Evolutionary conservation across 2,329 filamentous ascomycete species (phyloP).

Genomic region (Scedosporium dehoogii): DNA sequence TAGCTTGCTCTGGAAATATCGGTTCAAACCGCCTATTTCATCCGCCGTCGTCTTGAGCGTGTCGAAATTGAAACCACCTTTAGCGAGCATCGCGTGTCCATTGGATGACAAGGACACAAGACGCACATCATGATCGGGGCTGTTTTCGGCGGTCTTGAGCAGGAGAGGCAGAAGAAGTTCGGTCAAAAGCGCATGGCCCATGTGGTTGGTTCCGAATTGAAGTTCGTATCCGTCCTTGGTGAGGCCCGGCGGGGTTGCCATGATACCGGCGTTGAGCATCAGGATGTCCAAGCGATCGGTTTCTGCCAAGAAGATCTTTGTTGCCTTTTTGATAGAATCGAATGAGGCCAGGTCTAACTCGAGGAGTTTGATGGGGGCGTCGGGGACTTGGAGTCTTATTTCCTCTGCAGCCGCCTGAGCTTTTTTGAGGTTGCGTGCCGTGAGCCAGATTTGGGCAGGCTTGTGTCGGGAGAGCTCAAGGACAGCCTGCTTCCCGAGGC

Average conservation of each 20-base stretch:
- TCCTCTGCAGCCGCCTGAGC: slow-evolving; percentile 24
- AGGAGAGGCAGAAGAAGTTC: slow-evolving; percentile 24
- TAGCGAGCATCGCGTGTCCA: slow-evolving; percentile 14
- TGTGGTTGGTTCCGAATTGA: slow-evolving; percentile 38
- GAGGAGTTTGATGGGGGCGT: slow-evolving; percentile 20
- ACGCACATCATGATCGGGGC: slow-evolving; percentile 16
- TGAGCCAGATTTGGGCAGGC: slow-evolving; percentile 14
- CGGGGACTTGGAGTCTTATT: slow-evolving; percentile 18
- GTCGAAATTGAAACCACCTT: slow-evolving; percentile 19
- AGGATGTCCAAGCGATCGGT: slow-evolving; percentile 30
- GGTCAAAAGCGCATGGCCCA: slow-evolving; percentile 35
- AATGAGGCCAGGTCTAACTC: slow-evolving; percentile 35
- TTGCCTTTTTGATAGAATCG: slow-evolving; percentile 29
- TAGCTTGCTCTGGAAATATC: slow-evolving; percentile 22
- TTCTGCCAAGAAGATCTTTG: slow-evolving; percentile 22
- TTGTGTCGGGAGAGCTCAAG: slow-evolving; percentile 13
- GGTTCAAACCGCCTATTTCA: slow-evolving; percentile 12
- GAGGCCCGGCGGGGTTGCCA: slow-evolving; percentile 23
- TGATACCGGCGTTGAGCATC: slow-evolving; percentile 32
- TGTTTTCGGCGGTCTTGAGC: slow-evolving; percentile 22
- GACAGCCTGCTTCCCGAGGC: slow-evolving; percentile 18
- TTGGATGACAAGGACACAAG: slow-evolving; percentile 19
- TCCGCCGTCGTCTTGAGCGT: slow-evolving; percentile 16
- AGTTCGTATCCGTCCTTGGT: slow-evolving; percentile 38
- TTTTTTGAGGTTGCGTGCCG: slow-evolving; percentile 25